Base-by-base conservation (phyloP, 495 filamentous ascomycete genomes). In the Penicillium paradoxum region DNA sequence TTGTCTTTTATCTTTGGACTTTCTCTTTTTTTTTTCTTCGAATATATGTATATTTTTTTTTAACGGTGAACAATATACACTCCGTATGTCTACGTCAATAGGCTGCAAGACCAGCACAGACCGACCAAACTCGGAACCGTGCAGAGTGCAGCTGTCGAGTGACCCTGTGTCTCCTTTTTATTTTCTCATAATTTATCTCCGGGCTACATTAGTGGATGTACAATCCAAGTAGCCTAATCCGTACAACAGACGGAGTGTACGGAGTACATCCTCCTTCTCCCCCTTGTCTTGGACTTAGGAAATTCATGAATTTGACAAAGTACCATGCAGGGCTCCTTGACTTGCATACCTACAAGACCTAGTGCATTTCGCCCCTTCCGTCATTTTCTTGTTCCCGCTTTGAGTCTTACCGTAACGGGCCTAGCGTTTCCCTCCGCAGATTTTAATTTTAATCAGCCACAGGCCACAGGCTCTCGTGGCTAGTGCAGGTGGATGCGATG, bases 361-460 rank as follows among this genome's bases (percentile, higher is more conserved):
- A 56, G 58, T 44, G 58, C 50, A 56, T 55, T 64, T 70, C 55
- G 59, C 67, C 67, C 62, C 69, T 72, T 70, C 63, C 69, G 69
- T 72, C 69, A 70, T 71, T 4, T 37, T 24, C 9, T 33, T 54
- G 40, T 53, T 51, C 52, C 55, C 50, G 52, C 47, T 44, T 25
- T 49, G 38, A 52, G 47, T 52, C 55, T 57, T 45, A 49, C 59
- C 29, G 4, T 8, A 40, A 43, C 13, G 10, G 40, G 59, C 4
- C 25, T 58, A 62, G 59, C 34, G 29, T 24, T n/a, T 19, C 30
- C 48, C 7, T 57, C 58, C 51, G 30, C 57, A 53, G 25, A 27
- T 29, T 33, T 49, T 52, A 51, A 48, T 44, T 59, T 51, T 30
- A 19, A 29, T 48, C n/a, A n/a, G n/a, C 37, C 13, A 5, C 32